Base-by-base conservation (phyloP, 2,329 filamentous ascomycete species). In the Botryotinia calthae region DNA sequence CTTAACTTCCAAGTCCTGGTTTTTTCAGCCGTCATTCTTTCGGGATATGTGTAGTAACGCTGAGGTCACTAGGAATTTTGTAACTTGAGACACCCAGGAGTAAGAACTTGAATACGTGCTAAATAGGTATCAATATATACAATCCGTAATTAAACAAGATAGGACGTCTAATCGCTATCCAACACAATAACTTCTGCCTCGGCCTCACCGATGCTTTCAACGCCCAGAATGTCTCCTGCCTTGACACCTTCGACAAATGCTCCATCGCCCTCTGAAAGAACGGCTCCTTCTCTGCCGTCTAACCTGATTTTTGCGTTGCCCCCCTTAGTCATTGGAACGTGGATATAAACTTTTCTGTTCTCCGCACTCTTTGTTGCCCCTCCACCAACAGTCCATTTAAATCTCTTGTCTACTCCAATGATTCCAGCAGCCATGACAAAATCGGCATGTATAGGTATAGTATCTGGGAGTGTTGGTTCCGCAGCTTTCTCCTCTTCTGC, bases 401-500 rank as follows among this genome's bases (percentile, higher is more conserved):
- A 95, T 59, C 83, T 86, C 79, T 85, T 85, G 42, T 87, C 86
- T 0, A 92, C 89, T 12, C 85, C 86, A 72, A 97, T 87, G 72
- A 97, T 89, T 10, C 90, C 90, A 0, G 93, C 93, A 51, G 88
- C 89, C 93, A 97, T 96, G 74, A 91, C 89, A 68, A 97, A 87
- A 83, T 97, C 93, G 18, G 93, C 91, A 80, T 97, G 92, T 72
- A 97, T 91, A 12, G 93, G 92, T 75, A 97, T 97, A 0, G 91
- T 91, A n/a, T 84, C 87, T 1, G 86, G 83, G 31, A 92, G 83
- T 2, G 82, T 83, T 0, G 92, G 89, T 75, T 89, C 86, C 1
- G 88, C 90, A 10, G 85, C 87, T 75, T 86, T 86, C 79, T 95
- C 92, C 77, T 91, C 86, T 65, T 87, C 86, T 0, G 82, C 80